phyloP scores from a whole-genome alignment of 306 rosid species.

The Trichosanthes cucumerina region DNA sequence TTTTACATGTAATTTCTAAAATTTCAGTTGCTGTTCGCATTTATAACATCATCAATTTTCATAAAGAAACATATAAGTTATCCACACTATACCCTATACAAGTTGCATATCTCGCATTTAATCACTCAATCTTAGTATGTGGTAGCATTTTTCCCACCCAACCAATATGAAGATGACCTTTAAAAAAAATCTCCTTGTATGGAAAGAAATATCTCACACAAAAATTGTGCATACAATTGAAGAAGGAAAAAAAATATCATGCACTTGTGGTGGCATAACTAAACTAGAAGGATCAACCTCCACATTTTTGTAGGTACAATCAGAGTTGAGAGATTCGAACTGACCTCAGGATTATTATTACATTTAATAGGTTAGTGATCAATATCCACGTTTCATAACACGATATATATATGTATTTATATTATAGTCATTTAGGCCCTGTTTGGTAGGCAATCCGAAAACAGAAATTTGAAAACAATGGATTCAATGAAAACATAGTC shows the following conservation, averaged over 20 bases:
- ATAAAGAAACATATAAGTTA: background rate
- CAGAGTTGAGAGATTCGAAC: too few species aligned
- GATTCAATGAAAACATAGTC: too few species aligned
- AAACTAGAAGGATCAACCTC: background rate
- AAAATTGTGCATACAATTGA: background rate
- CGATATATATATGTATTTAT: too few species aligned
- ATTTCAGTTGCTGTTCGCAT: background rate
- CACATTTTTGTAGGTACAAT: too few species aligned
- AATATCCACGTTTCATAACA: too few species aligned
- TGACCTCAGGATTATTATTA: too few species aligned
- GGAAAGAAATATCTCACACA: background rate
- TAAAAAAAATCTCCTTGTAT: background rate
- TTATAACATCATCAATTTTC: background rate
- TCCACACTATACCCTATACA: background rate
- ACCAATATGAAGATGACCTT: background rate
- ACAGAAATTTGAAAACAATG: too few species aligned
- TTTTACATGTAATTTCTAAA: background rate
- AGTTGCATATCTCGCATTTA: background rate
- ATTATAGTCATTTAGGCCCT: too few species aligned
- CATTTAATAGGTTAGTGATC: too few species aligned
- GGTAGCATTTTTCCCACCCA: background rate
- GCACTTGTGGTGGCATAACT: background rate
- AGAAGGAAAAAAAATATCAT: background rate
- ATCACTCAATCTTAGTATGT: too few species aligned
- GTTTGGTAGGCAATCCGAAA: too few species aligned